phyloP scores from a whole-genome alignment of 2,329 filamentous ascomycete genomes.

The Parasarocladium wereldwijsianum region DNA sequence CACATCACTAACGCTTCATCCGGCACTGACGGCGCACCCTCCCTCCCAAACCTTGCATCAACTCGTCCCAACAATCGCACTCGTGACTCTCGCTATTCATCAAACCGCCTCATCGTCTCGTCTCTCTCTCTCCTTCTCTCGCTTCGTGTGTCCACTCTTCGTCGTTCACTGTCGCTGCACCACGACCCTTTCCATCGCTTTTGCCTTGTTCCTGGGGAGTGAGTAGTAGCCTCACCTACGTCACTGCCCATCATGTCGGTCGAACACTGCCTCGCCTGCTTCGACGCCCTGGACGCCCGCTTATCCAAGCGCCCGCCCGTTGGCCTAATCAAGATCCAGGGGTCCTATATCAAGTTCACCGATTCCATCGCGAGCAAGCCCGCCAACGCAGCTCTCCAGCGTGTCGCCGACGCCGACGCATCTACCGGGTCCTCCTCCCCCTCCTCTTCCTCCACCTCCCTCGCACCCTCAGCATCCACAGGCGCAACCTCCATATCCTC shows the following conservation, averaged over 20 bases:
- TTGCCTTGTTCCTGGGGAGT: constrained; percentile 3
- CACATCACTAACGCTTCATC: no score
- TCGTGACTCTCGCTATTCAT: not conserved
- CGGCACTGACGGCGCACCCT: no score
- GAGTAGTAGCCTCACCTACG: no score
- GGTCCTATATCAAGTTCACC: constrained; percentile 38
- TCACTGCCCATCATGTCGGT: constrained; percentile 23
- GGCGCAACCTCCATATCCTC: constrained; percentile 22
- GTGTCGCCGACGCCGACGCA: not conserved
- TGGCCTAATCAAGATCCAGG: constrained; percentile 53
- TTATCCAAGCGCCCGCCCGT: constrained; percentile 57
- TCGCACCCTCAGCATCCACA: constrained; percentile 16
- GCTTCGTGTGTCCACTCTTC: not conserved
- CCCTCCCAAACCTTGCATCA: not conserved
- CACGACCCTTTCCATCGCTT: not conserved
- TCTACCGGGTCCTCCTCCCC: not conserved
- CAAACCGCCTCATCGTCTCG: not conserved
- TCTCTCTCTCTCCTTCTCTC: not conserved
- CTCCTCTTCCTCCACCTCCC: constrained; percentile 17
- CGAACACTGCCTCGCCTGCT: constrained; percentile 77
- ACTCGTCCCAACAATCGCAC: no score
- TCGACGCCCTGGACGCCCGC: constrained; percentile 68
- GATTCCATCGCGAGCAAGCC: constrained; percentile 8
- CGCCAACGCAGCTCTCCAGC: constrained; percentile 22
- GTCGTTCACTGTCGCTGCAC: constrained; percentile 1